Conservation (phyloP, 148 eudicot genomes). For the Chenopodium formosanum region DNA sequence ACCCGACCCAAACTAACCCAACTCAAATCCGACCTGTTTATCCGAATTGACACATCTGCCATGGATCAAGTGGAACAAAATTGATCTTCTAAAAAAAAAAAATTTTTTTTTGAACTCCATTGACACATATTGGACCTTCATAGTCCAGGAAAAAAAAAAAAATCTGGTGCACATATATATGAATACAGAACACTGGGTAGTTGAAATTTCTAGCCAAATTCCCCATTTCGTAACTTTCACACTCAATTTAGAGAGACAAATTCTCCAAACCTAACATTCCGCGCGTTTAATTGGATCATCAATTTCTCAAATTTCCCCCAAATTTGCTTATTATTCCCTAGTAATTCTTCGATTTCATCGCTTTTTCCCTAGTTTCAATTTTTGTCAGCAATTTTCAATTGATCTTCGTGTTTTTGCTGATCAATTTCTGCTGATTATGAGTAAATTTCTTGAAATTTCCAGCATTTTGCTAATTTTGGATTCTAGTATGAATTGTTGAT, state of each 20-base stretch:
- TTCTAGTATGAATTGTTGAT: neutral
- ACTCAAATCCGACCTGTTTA: too few relatives aligned
- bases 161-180: neutral
- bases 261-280: constrained; percentile 29
- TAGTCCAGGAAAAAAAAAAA: neutral
- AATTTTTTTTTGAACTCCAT: too few relatives aligned
- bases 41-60: too few relatives aligned
- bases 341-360: neutral
- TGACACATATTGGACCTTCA: too few relatives aligned
- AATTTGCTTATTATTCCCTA: neutral
- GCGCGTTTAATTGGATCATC: constrained; percentile 27
- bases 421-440: constrained; percentile 6
- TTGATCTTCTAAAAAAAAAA: too few relatives aligned
- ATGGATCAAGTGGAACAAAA: too few relatives aligned
- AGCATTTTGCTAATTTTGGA: neutral
- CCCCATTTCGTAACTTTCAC: neutral
- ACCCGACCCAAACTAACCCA: too few relatives aligned
- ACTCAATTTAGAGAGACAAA: neutral
- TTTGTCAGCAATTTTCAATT: neutral
- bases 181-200: neutral
- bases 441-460: neutral
- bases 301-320: neutral
- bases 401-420: neutral
- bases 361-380: neutral
- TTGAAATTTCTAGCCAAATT: constrained; percentile 1